Evolutionary conservation across 371 early-diverging fungal genomes (phyloP), one percentile per base, ranked within the genome.

Genomic region (Mortierella polycephala): DNA sequence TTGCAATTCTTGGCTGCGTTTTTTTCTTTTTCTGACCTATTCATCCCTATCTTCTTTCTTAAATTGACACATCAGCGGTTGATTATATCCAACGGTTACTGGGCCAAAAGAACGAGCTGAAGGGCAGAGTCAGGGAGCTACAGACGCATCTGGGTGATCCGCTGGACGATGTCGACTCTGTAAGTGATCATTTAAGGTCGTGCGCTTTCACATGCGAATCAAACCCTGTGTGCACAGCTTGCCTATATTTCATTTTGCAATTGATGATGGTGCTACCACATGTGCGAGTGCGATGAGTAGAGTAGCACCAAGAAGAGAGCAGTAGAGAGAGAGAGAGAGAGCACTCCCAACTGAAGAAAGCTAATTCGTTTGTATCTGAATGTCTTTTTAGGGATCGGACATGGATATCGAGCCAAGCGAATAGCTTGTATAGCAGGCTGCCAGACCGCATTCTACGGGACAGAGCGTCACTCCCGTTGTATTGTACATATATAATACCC

Each of bases 361-460:
- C 30, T 30, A 47, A 47, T 11, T 57, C 45, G 23, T 11, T 41
- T 58, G 37, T 10, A 30, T 50, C 39, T 12, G 1, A 39, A 13
- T 54, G 39, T 21, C 16, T 44, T 52, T 44, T 11, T 62, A 75
- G 75, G 75, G 44, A 18, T 70, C 75, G 46, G 75, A 75, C 23
- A 75, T 75, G 75, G 75, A 75, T 16, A 66, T 75, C 6, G 75
- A 75, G 56, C 63, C 60, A 16, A 64, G 61, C 53, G 68, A 69
- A 52, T 73, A 61, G 59, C 4, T 30, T 3, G 47, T n/a, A 65
- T 47, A 47, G 47, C 11, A 47, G 30, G 30, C 30, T 4, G 30
- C 30, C 30, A 30, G 30, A 30, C 30, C 30, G 30, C 30, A 30
- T 30, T 30, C 4, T 4, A 30, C 30, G 30, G 30, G 4, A 30